These are phyloP conservation scores for Rhizopogon vesiculosus DNA, from an alignment of 768 basidiomycete species.

Conservation along the genomic window DNA sequence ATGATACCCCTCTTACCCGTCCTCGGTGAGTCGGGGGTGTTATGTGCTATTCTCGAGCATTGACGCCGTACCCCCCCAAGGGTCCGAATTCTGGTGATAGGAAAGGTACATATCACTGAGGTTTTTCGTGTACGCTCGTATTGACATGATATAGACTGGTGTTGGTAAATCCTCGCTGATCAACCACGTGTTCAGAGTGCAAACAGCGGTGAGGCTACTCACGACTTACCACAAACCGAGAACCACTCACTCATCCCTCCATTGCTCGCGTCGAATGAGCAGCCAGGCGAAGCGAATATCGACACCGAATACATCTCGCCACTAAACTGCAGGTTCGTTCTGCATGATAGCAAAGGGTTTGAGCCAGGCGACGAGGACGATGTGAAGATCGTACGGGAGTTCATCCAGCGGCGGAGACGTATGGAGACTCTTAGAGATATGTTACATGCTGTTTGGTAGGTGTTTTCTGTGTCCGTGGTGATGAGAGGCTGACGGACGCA, in stretches of 20 bases:
- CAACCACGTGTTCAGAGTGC: not conserved
- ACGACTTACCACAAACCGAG: too few species aligned
- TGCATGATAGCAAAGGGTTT: slow-evolving; percentile 13
- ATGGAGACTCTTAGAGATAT: not conserved
- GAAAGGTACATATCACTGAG: not conserved
- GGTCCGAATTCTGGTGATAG: not conserved
- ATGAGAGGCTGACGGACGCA: not conserved
- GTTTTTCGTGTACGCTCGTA: not conserved
- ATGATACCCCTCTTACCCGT: too few species aligned
- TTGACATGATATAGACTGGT: slow-evolving; percentile 5
- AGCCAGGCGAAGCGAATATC: slow-evolving; percentile 6
- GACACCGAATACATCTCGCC: slow-evolving; percentile 1
- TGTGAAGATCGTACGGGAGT: slow-evolving; percentile 5
- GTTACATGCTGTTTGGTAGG: slow-evolving; percentile 12
- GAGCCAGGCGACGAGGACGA: slow-evolving; percentile 8
- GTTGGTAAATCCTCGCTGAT: slow-evolving; percentile 1
- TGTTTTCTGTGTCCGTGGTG: not conserved
- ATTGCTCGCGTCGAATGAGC: not conserved
- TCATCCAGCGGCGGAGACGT: slow-evolving; percentile 4
- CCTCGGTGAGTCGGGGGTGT: too few species aligned
- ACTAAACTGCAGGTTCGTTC: slow-evolving; percentile 7
- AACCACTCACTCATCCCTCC: not conserved
- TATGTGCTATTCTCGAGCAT: not conserved
- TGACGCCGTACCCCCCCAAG: not conserved
- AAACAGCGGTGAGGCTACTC: not conserved